A percentile compares a stretch with the other conserved stretches of the same genome.
These are phyloP conservation scores for Alternaria gansuensis DNA, from an alignment of 2,329 filamentous ascomycete genomes.

Conservation along the genomic window DNA sequence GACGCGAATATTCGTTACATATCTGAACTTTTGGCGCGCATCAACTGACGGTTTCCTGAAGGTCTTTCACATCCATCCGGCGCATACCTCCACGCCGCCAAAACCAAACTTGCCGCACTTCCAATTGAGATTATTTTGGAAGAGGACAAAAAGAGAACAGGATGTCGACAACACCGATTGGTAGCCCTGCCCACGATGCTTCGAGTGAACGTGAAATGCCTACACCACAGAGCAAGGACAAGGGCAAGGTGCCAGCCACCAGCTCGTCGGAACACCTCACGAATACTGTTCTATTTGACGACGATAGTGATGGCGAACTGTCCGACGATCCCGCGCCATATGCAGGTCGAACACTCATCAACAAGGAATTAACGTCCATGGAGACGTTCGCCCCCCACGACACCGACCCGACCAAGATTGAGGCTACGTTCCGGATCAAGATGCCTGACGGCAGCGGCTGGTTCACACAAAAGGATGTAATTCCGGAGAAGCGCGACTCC, in stretches of 20 bases:
- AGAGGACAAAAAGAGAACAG: not conserved
- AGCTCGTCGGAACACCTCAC: not conserved
- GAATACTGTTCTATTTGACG: not conserved
- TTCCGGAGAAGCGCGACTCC: constrained; percentile 6
- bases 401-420: constrained; percentile 6
- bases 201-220: not conserved
- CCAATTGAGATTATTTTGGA: not conserved
- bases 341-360: not conserved
- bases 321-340: constrained; percentile 12
- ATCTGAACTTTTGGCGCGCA: not conserved
- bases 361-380: not conserved
- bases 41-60: not conserved
- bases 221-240: not conserved
- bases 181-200: not conserved
- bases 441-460: constrained; percentile 7
- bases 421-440: not conserved
- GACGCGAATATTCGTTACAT: not conserved
- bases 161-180: not conserved
- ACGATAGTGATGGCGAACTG: constrained; percentile 1
- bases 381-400: constrained; percentile 10
- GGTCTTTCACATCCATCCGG: not conserved
- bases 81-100: not conserved
- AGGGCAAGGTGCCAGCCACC: not conserved
- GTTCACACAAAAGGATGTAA: constrained; percentile 5
- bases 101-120: not conserved